Conservation (phyloP, 768 basidiomycete genomes). For the Mycena polygramma region DNA sequence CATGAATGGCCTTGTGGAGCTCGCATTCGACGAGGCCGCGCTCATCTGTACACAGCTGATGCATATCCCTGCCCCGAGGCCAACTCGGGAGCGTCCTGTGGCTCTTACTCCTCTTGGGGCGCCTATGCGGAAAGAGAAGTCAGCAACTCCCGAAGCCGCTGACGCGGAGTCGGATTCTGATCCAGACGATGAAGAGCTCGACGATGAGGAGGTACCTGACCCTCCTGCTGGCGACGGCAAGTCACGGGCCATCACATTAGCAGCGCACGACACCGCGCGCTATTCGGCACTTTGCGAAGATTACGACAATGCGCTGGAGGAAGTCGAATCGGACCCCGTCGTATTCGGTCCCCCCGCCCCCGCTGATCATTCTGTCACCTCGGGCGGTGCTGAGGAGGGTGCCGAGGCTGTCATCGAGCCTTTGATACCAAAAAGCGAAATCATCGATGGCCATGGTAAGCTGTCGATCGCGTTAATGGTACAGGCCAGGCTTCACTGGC, state of each 20-base stretch:
- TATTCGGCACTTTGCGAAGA: slow-evolving; percentile 34
- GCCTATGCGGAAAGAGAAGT: neutral
- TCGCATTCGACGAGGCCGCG: slow-evolving; percentile 30
- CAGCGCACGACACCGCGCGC: slow-evolving; percentile 27
- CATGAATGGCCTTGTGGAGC: slow-evolving; percentile 27
- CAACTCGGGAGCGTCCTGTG: slow-evolving; percentile 6
- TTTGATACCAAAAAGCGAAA: neutral
- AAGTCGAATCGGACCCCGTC: neutral
- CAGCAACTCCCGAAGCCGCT: neutral
- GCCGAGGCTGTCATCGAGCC: too few species aligned
- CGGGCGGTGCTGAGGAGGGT: too few species aligned
- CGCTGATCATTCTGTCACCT: neutral
- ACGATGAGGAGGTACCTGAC: neutral
- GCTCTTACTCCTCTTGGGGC: slow-evolving; percentile 14
- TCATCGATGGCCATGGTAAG: slow-evolving; percentile 5
- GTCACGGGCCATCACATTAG: neutral
- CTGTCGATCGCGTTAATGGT: slow-evolving; percentile 17
- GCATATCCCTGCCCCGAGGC: slow-evolving; percentile 27
- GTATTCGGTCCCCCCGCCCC: neutral
- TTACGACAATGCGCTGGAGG: slow-evolving; percentile 1
- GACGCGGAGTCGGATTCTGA: slow-evolving; percentile 7
- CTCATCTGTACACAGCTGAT: slow-evolving; percentile 37
- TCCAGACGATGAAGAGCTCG: slow-evolving; percentile 10
- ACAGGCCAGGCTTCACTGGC: slow-evolving; percentile 19
- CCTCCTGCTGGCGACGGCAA: neutral